Conservation (phyloP, 768 basidiomycete genomes). For the Tylopilus plumbeoviolaceoides region DNA sequence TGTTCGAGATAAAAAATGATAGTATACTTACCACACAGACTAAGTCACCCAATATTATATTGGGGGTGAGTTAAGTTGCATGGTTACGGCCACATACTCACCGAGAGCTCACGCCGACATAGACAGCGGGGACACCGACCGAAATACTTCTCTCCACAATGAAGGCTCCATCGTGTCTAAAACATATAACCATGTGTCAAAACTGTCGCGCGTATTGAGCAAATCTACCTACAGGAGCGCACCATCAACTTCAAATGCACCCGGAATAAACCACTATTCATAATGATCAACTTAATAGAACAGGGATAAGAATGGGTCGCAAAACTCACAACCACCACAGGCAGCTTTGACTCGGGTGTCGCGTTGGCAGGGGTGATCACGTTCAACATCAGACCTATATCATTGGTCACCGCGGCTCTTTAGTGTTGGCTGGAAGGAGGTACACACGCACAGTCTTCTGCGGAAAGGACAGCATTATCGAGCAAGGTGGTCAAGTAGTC, state of each 20-base stretch:
- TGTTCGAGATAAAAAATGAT: not conserved
- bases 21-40: conserved; percentile 7
- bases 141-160: conserved; percentile 33
- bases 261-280: conserved; percentile 32
- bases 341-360: conserved; percentile 41
- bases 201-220: too few relatives aligned
- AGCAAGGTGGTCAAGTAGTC: conserved; percentile 27
- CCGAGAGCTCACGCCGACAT: conserved; percentile 42
- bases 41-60: not conserved
- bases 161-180: conserved; percentile 15
- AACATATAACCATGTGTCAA: not conserved
- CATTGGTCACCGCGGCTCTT: too few relatives aligned
- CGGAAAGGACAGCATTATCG: conserved; percentile 28
- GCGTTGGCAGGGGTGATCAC: conserved; percentile 43
- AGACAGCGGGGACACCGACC: conserved; percentile 32
- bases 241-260: conserved; percentile 34
- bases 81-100: conserved; percentile 11
- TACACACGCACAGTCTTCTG: conserved; percentile 44
- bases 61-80: not conserved
- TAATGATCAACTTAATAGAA: not conserved
- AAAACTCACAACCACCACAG: conserved; percentile 48
- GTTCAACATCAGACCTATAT: conserved; percentile 47
- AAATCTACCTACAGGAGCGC: conserved; percentile 7
- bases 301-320: too few relatives aligned
- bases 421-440: not conserved